phyloP scores from a whole-genome alignment of 1,284 basidiomycete species.

The Anthracocystis panici-leucophaei region DNA sequence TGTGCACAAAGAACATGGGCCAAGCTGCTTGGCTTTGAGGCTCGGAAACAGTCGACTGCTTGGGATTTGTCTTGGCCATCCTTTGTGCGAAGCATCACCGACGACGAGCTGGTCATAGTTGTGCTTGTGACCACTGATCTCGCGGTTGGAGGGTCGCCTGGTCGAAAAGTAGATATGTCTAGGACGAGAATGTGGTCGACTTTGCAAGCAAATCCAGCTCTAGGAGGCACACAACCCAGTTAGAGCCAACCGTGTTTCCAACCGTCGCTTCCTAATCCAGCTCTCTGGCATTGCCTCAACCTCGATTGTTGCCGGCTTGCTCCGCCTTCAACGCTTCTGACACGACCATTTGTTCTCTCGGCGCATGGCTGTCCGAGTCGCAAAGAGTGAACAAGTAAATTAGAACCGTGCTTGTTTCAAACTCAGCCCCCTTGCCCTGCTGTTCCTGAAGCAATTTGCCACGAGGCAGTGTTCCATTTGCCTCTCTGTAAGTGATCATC shows the following conservation, averaged over 20 bases:
- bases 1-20: too few relatives aligned
- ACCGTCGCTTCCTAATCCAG: not conserved
- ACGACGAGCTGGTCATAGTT: too few relatives aligned
- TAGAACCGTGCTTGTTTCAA: not conserved
- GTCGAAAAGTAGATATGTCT: conserved; percentile 73
- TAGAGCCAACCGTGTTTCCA: not conserved
- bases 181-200: conserved; percentile 84
- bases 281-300: not conserved
- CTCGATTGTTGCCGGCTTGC: not conserved
- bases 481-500: too few relatives aligned
- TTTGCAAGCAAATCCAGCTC: conserved; percentile 77
- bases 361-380: conserved; percentile 8
- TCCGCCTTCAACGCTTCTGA: not conserved
- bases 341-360: not conserved
- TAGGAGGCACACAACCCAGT: not conserved
- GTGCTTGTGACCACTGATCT: too few relatives aligned
- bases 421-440: not conserved
- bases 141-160: too few relatives aligned
- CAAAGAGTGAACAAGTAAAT: not conserved
- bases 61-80: too few relatives aligned
- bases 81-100: not conserved
- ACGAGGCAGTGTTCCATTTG: not conserved
- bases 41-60: too few relatives aligned
- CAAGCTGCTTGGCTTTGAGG: too few relatives aligned
- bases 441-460: conserved; percentile 1